phyloP scores from a whole-genome alignment of 495 filamentous ascomycete species.

The Annulohypoxylon maeteangense region DNA sequence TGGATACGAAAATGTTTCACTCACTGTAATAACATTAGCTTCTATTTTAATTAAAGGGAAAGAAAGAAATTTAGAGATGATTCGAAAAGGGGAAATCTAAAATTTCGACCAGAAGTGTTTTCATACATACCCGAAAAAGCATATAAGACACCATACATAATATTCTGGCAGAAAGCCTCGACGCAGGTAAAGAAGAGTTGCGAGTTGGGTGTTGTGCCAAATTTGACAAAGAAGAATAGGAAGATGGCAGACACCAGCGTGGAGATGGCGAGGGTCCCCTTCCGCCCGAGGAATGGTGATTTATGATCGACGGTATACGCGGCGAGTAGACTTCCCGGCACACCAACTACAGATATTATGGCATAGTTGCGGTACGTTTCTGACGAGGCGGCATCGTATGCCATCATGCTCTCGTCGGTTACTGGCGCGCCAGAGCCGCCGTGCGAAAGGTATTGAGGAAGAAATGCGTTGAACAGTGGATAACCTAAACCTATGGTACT shows the following conservation, averaged over 20 bases:
- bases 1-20: neutral
- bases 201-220: constrained; percentile 69
- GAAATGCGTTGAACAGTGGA: constrained; percentile 85
- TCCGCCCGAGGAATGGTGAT: constrained; percentile 73
- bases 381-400: constrained; percentile 37
- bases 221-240: constrained; percentile 67
- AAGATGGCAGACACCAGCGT: constrained; percentile 78
- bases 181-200: constrained; percentile 80
- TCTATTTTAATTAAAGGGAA: neutral
- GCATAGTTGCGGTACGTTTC: constrained; percentile 76
- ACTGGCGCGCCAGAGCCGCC: constrained; percentile 64
- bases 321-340: constrained; percentile 79
- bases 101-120: neutral
- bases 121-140: constrained; percentile 67
- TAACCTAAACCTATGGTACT: constrained; percentile 68
- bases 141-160: constrained; percentile 91
- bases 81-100: neutral
- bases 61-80: neutral
- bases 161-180: constrained; percentile 77
- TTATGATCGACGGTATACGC: constrained; percentile 74
- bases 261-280: constrained; percentile 74
- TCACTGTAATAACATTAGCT: neutral
- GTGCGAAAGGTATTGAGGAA: constrained; percentile 82
- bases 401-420: constrained; percentile 14
- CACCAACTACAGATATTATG: constrained; percentile 75